Evolutionary conservation across 192 early-diverging fungal species (phyloP), one percentile per base, ranked within the genome.

Genomic region (Coemansia sp.): DNA sequence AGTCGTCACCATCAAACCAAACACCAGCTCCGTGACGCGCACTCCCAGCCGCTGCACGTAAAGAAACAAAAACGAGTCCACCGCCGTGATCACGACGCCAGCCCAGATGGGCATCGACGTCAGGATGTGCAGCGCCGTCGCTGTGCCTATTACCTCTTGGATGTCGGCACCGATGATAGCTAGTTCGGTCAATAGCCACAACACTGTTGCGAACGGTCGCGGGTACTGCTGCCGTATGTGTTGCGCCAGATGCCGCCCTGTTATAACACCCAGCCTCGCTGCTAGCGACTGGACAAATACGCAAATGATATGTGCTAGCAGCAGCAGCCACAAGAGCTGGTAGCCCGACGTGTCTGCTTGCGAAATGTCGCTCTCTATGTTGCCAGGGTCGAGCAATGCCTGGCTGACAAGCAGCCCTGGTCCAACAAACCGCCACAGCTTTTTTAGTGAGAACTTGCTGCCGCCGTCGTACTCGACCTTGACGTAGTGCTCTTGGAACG

Each of bases 121-220:
- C 19, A 96, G 70, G 7, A 96, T 86, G 29, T 91, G 87, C 40
- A 96, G 58, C 8, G 90, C 92, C 42, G 94, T 95, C 1, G 93
- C 93, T 4, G 93, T 93, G 8, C 94, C 94, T 38, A 96, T 85
- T 18, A 96, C 91, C 63, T 89, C 88, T 55, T 89, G 88, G 34
- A 89, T 87, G 56, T 89, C 88, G 1, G 85, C 85, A 0, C 86
- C 86, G 24, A 89, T 87, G 29, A 89, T 89, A 3, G 86, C 88
- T n/a, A 85, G 61, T 37, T 89, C 84, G 17, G 75, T 85, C 40
- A 87, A 80, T 26, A 81, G 12, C 84, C 85, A 89, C 17, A 89
- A 71, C 50, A 83, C 42, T 0, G 58, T 62, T 3, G 83, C 73
- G 29, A 79, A 58, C 1, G 72, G 67, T 34, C 72, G 72, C 56